Conservation (phyloP, 2,329 filamentous ascomycete species). For the Simplicillium sp. region DNA sequence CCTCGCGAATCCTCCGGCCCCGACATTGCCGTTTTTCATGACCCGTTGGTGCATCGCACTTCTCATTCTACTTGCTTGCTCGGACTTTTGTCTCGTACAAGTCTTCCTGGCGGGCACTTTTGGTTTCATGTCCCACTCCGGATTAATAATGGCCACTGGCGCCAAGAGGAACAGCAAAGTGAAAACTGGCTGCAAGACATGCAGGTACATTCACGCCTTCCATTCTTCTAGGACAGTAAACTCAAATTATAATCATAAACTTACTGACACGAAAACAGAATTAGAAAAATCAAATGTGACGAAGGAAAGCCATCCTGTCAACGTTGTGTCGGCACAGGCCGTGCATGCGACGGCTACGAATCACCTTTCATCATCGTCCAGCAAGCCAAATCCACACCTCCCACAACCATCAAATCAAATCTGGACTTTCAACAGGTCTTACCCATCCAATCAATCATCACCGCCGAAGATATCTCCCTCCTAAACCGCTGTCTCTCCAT, state of each 20-base stretch:
- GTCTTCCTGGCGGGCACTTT: too few species aligned
- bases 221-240: too few species aligned
- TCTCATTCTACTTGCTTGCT: too few species aligned
- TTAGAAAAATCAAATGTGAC: slow-evolving; percentile 27
- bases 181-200: slow-evolving; percentile 32
- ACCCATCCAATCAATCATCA: slow-evolving; percentile 9
- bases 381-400: too few species aligned
- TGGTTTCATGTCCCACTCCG: too few species aligned
- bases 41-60: too few species aligned
- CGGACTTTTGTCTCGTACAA: too few species aligned
- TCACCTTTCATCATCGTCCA: slow-evolving; percentile 10
- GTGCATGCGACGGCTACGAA: slow-evolving; percentile 31
- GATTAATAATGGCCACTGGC: too few species aligned
- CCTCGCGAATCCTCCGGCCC: background rate
- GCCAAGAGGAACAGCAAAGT: slow-evolving; percentile 10
- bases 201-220: slow-evolving; percentile 27
- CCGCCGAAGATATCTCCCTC: slow-evolving; percentile 18
- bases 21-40: too few species aligned
- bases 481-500: slow-evolving; percentile 30
- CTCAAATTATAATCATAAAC: too few species aligned
- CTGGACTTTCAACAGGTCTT: slow-evolving; percentile 8
- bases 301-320: slow-evolving; percentile 24
- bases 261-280: slow-evolving; percentile 15
- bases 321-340: slow-evolving; percentile 26
- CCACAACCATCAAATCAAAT: too few species aligned